Percentiles rank a stretch among this genome's conserved stretches.
These are phyloP conservation scores for Salix arbutifolia DNA, from an alignment of 345 rosid species.

Conservation along the genomic window DNA sequence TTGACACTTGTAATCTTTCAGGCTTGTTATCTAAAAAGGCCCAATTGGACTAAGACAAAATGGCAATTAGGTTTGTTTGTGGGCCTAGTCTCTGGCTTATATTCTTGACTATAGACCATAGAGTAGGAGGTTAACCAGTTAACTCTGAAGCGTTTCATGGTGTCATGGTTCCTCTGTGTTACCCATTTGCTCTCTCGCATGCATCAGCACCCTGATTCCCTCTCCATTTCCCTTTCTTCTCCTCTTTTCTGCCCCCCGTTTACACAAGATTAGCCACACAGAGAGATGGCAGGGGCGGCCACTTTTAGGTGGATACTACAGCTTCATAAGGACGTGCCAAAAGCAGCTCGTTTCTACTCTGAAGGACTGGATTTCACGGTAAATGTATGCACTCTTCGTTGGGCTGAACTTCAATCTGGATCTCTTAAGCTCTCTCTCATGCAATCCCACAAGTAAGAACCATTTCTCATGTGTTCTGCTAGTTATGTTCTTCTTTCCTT, in stretches of 20 bases:
- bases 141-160: no score
- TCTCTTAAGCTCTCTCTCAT: conserved; percentile 76
- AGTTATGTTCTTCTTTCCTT: not conserved
- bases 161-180: no score
- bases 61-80: no score
- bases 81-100: no score
- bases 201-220: not conserved
- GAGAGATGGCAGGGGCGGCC: conserved; percentile 50
- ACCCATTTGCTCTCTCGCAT: no score
- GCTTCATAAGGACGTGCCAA: conserved; percentile 90
- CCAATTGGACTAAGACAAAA: no score
- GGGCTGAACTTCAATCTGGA: conserved; percentile 92
- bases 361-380: conserved; percentile 78
- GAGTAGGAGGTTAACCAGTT: no score
- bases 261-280: no score
- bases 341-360: conserved; percentile 79
- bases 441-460: conserved; percentile 59
- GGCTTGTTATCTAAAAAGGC: no score
- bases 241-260: no score
- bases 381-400: conserved; percentile 74
- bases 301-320: conserved; percentile 87
- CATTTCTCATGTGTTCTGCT: not conserved
- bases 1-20: no score
- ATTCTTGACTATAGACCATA: no score
- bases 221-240: not conserved